These are phyloP conservation scores for Metschnikowia cerradonensis DNA, from an alignment of 805 yeast genomes.

Conservation along the genomic window DNA sequence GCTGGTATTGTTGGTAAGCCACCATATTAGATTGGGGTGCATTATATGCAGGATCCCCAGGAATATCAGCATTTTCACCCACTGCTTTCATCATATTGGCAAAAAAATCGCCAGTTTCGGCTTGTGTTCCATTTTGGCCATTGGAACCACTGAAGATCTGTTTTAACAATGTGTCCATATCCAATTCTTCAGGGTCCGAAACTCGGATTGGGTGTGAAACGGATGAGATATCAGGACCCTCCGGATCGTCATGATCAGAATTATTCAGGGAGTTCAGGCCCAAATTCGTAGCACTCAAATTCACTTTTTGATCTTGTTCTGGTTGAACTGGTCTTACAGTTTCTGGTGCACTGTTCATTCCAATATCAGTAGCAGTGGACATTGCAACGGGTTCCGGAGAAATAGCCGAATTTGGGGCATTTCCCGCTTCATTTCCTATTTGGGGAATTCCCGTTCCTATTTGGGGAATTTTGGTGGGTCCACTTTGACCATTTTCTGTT, in stretches of 20 bases:
- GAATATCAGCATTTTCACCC: slow-evolving; percentile 8
- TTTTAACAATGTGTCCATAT: slow-evolving; percentile 34
- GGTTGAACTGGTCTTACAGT: too few species aligned
- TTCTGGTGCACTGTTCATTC: too few species aligned
- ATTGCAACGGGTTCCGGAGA: too few species aligned
- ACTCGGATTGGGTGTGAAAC: slow-evolving; percentile 7
- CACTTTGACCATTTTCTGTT: too few species aligned
- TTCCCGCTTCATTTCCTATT: too few species aligned
- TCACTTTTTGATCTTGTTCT: too few species aligned
- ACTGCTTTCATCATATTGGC: slow-evolving; percentile 33
- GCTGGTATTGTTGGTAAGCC: slow-evolving; percentile 30
- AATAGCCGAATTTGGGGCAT: too few species aligned
- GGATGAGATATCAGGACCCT: slow-evolving; percentile 33
- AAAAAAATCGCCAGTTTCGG: slow-evolving; percentile 13
- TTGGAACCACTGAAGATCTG: slow-evolving; percentile 23
- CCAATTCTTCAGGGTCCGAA: slow-evolving; percentile 14
- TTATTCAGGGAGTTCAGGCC: too few species aligned
- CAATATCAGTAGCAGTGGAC: too few species aligned
- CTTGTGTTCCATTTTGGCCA: slow-evolving; percentile 11
- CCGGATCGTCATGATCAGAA: slow-evolving; percentile 32
- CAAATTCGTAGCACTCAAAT: too few species aligned
- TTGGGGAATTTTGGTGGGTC: too few species aligned
- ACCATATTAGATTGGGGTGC: slow-evolving; percentile 24
- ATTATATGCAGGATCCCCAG: slow-evolving; percentile 21
- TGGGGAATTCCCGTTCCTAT: too few species aligned